phyloP scores from a whole-genome alignment of 176 grass and related monocot species.

The Phyllostachys edulis region DNA sequence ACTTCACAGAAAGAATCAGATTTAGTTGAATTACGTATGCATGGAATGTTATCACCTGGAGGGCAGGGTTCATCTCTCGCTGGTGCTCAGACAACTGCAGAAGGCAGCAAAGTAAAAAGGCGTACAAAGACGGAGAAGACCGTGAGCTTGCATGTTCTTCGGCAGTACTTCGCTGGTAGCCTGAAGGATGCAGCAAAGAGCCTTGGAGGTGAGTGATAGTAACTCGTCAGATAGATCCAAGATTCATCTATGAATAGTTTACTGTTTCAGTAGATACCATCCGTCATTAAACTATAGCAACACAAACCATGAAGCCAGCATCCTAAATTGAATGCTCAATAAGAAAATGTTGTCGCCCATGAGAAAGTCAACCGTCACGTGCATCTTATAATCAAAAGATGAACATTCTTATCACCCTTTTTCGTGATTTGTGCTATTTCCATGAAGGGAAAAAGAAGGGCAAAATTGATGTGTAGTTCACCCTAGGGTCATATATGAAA shows the following conservation, averaged over 20 bases:
- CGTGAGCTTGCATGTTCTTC: conserved; percentile 81
- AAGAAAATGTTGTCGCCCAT: conserved; percentile 33
- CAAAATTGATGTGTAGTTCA: not conserved
- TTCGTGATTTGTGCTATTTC: conserved; percentile 8
- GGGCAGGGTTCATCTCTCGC: conserved; percentile 31
- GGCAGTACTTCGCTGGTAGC: conserved; percentile 87
- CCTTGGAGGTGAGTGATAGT: conserved; percentile 68
- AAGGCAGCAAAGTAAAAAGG: conserved; percentile 60
- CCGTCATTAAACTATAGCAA: conserved; percentile 29
- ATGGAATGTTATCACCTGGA: conserved; percentile 35
- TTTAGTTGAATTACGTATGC: conserved; percentile 35
- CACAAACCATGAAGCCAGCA: conserved; percentile 15
- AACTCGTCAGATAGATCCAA: conserved; percentile 24
- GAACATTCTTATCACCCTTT: conserved; percentile 37
- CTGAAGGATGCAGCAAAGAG: conserved; percentile 95
- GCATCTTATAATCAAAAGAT: conserved; percentile 23
- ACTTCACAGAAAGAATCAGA: conserved; percentile 49
- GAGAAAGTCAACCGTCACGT: conserved; percentile 42
- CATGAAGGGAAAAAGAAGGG: not conserved
- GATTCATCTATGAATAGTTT: conserved; percentile 30
- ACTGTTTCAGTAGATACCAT: conserved; percentile 34
- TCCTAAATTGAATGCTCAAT: conserved; percentile 21
- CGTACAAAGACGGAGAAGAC: conserved; percentile 78
- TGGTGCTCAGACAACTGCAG: conserved; percentile 31
- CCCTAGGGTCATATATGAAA: not conserved